Evolutionary conservation across 495 filamentous ascomycete genomes (phyloP).

Genomic region (Talaromyces proteolyticus): DNA sequence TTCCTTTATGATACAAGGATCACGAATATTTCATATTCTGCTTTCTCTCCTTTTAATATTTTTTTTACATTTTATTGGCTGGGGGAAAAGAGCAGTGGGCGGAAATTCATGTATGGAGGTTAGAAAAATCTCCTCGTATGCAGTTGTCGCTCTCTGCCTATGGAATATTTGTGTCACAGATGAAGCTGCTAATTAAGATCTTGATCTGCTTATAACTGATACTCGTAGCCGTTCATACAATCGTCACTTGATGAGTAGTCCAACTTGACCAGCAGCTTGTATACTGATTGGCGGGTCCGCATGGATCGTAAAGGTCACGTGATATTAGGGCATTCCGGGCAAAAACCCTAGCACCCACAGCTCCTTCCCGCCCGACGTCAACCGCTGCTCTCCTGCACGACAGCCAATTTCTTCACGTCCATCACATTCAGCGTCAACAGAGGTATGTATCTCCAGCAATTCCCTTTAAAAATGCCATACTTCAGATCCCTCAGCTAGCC

Average conservation of each 20-base stretch:
- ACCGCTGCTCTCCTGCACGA: slow-evolving; percentile 9
- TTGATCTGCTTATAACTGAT: too few species aligned
- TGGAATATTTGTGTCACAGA: too few species aligned
- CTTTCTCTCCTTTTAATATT: neutral
- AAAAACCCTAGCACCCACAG: slow-evolving; percentile 6
- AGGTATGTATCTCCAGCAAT: slow-evolving; percentile 46
- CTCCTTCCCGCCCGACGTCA: neutral
- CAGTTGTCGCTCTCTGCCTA: too few species aligned
- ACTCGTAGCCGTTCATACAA: too few species aligned
- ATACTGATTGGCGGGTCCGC: too few species aligned
- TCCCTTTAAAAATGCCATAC: too few species aligned
- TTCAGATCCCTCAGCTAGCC: slow-evolving; percentile 43
- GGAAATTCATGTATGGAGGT: neutral
- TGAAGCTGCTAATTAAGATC: too few species aligned
- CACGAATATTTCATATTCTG: slow-evolving; percentile 10
- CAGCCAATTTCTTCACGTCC: slow-evolving; percentile 16
- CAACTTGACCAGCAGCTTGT: too few species aligned
- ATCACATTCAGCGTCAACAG: slow-evolving; percentile 21
- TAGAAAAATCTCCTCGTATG: too few species aligned
- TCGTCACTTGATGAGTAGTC: too few species aligned
- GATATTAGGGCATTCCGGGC: neutral
- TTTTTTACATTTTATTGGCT: neutral
- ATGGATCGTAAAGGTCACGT: neutral
- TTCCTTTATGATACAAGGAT: slow-evolving; percentile 24
- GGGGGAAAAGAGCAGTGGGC: neutral